Base-by-base conservation (phyloP, 768 basidiomycete genomes). In the Trametes punicea region DNA sequence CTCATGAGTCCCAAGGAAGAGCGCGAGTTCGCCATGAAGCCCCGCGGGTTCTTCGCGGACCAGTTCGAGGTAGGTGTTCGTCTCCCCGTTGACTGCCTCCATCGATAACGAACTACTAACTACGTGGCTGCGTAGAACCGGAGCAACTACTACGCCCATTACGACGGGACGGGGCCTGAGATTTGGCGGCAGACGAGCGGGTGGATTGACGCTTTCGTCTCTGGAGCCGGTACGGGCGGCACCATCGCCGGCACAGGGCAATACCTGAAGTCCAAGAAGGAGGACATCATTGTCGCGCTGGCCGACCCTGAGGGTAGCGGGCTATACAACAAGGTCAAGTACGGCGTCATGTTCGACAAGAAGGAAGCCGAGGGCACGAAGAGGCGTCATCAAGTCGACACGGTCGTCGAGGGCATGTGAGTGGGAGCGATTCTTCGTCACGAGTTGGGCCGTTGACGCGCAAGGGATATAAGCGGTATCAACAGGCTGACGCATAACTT, bases 211-310 rank as follows among this genome's bases (percentile, higher is more conserved):
- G 93, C 87, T 6, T 98, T 98, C 64, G 86, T 98, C 38, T 83
- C 87, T 26, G 96, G 96, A 1, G 93, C 96, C 52, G 93, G 93
- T 84, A 98, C 96, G 2, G 96, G 97, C 5, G 97, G 97, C 11
- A 98, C 96, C 3, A 82, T 99, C 47, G 88, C 93, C 2, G 96
- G 96, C 0, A 81, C 78, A 4, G 94, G 92, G 0, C 79, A 74
- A 47, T 96, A 79, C 65, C 73, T 99, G 50, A 96, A 94, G 72
- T 81, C 81, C 10, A 81, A 83, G 76, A 77, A 89, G 44, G 76
- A 82, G 21, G 74, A 80, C 54, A 62, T 95, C 41, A 65, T 81
- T 11, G 79, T 98, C 10, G 85, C 85, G 5, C 77, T 99, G 46
- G 80, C 90, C 10, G 97, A 99, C 71, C 94, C 95, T 0, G 88